phyloP scores from a whole-genome alignment of 441 rosid genomes.

The Pelargonium australe region DNA sequence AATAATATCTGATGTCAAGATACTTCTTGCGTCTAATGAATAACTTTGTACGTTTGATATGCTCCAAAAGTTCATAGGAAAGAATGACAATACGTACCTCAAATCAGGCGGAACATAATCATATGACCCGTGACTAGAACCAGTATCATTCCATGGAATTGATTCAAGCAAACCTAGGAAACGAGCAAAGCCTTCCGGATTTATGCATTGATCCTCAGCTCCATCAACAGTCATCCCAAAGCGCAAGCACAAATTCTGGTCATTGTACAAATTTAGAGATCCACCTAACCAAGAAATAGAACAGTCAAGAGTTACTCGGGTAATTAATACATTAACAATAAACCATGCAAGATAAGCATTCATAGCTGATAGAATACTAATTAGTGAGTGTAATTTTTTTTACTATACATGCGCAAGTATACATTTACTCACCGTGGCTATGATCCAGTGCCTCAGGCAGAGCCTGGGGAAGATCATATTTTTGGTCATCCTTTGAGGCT shows the following conservation, averaged over 20 bases:
- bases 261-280: constrained; percentile 35
- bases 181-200: constrained; percentile 65
- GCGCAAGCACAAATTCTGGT: constrained; percentile 50
- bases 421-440: constrained; percentile 48
- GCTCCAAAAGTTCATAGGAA: constrained; percentile 10
- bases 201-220: constrained; percentile 60
- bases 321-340: neutral
- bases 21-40: neutral
- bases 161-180: constrained; percentile 86
- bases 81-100: constrained; percentile 39
- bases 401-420: neutral
- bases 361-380: neutral
- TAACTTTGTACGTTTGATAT: constrained; percentile 11
- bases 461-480: constrained; percentile 54
- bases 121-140: constrained; percentile 53
- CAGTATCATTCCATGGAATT: constrained; percentile 63
- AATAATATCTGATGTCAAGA: neutral
- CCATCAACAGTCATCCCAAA: constrained; percentile 48
- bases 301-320: neutral
- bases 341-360: constrained; percentile 5
- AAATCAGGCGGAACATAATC: constrained; percentile 51
- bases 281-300: constrained; percentile 37
- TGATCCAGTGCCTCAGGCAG: constrained; percentile 55
- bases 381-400: neutral
- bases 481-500: constrained; percentile 28